Percentiles rank a stretch among this genome's conserved stretches.
Evolutionary conservation across 2,329 filamentous ascomycete species (phyloP).

Genomic region (Aspergillus latus): DNA sequence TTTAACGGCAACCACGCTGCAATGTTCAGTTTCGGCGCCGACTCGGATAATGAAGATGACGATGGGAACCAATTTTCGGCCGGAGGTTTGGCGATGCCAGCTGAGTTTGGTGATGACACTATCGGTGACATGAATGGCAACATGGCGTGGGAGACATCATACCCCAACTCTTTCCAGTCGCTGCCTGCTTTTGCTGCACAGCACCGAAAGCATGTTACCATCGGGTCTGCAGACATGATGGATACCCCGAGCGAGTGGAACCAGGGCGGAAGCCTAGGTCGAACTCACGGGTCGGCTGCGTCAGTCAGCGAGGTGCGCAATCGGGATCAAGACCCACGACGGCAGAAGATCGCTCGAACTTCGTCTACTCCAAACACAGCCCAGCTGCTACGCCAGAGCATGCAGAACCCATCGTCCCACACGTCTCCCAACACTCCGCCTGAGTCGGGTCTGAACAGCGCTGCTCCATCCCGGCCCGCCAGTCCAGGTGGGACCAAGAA

Average conservation of each 20-base stretch:
- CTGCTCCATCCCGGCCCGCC: constrained; percentile 51
- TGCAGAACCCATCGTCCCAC: constrained; percentile 57
- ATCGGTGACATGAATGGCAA: constrained; percentile 60
- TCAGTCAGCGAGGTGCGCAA: constrained; percentile 69
- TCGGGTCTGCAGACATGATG: constrained; percentile 80
- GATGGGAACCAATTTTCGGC: constrained; percentile 74
- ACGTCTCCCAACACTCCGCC: constrained; percentile 57
- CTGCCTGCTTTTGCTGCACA: constrained; percentile 78
- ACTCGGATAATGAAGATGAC: constrained; percentile 88
- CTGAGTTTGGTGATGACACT: constrained; percentile 70
- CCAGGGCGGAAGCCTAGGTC: constrained; percentile 60
- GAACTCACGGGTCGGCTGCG: constrained; percentile 74
- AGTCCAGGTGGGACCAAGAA: constrained; percentile 51
- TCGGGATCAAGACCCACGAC: constrained; percentile 61
- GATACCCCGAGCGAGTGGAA: constrained; percentile 73
- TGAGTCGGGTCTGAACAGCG: constrained; percentile 54
- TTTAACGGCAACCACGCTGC: constrained; percentile 44
- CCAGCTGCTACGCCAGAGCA: constrained; percentile 59
- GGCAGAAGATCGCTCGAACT: constrained; percentile 81
- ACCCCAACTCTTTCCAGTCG: constrained; percentile 81
- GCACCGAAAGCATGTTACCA: constrained; percentile 85
- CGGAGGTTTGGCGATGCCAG: constrained; percentile 68
- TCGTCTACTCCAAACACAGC: constrained; percentile 77
- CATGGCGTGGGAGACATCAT: constrained; percentile 79
- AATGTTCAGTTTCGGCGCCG: constrained; percentile 85